phyloP scores from a whole-genome alignment of 805 yeast species.

The Candida sonorensis region DNA sequence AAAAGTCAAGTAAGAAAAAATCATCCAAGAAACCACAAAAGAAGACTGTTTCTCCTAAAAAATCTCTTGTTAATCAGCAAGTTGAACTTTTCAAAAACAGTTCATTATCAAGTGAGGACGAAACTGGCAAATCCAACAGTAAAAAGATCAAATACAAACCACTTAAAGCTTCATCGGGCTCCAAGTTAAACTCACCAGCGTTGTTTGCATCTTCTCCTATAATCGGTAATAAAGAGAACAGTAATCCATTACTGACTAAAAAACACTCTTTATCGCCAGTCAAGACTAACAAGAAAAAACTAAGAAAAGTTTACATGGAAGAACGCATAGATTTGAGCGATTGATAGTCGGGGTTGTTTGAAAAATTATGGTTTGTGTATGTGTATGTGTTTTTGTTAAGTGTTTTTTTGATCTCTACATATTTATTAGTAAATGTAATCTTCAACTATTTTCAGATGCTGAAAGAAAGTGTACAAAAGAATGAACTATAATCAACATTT shows the following conservation, averaged over 20 bases:
- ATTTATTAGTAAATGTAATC: too few species aligned
- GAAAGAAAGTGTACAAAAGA: too few species aligned
- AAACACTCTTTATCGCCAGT: constrained; percentile 14
- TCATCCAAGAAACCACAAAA: constrained; percentile 10
- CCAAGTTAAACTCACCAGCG: constrained; percentile 1
- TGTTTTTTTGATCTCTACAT: too few species aligned
- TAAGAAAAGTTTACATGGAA: constrained; percentile 14
- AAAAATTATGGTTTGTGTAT: too few species aligned
- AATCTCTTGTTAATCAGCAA: constrained; percentile 6
- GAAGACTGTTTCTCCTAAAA: constrained; percentile 5
- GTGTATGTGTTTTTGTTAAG: too few species aligned
- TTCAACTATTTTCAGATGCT: too few species aligned
- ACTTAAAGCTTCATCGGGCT: background rate
- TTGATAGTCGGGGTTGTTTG: constrained; percentile 3
- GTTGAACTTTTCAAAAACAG: constrained; percentile 8
- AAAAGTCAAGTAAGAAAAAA: constrained; percentile 5
- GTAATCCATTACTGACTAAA: constrained; percentile 1
- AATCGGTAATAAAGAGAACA: constrained; percentile 5
- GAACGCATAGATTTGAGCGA: constrained; percentile 13
- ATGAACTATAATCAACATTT: too few species aligned
- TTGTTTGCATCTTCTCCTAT: background rate
- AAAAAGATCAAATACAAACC: constrained; percentile 1
- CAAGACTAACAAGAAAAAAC: constrained; percentile 10
- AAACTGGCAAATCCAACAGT: too few species aligned
- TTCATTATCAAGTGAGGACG: constrained; percentile 1